A percentile compares a stretch with the other conserved stretches of the same genome.
phyloP scores from a whole-genome alignment of 148 eudicot genomes.

The Rhododendron molle region DNA sequence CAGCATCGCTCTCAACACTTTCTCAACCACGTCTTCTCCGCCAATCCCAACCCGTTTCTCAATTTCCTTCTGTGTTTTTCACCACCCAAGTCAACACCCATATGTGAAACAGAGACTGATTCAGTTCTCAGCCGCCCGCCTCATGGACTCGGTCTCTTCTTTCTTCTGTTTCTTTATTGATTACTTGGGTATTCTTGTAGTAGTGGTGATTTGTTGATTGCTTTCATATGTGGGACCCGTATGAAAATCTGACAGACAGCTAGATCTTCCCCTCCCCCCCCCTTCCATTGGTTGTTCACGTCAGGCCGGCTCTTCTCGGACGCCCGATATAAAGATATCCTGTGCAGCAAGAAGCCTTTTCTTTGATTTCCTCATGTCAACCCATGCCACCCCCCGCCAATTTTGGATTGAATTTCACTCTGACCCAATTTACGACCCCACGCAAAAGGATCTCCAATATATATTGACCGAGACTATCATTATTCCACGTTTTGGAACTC shows the following conservation, averaged over 20 bases:
- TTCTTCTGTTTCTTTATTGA: slow-evolving; percentile 27
- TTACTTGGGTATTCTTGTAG: slow-evolving; percentile 12
- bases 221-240: slow-evolving; percentile 27
- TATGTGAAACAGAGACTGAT: background rate
- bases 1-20: slow-evolving; percentile 26
- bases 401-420: background rate
- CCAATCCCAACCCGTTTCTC: background rate
- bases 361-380: background rate
- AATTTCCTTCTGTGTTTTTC: background rate
- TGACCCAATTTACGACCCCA: background rate
- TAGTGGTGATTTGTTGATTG: background rate
- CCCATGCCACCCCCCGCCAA: background rate
- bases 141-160: slow-evolving; percentile 35
- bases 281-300: slow-evolving; percentile 39
- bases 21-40: slow-evolving; percentile 18
- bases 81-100: background rate
- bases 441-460: background rate
- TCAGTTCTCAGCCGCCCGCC: slow-evolving; percentile 27
- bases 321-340: background rate
- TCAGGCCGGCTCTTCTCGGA: slow-evolving; percentile 36
- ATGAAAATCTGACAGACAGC: slow-evolving; percentile 61
- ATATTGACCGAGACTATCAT: background rate
- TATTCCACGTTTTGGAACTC: background rate
- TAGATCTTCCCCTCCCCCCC: slow-evolving; percentile 26
- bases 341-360: background rate